Conservation (phyloP, 208 protist genomes). For the Leishmania amazonensis region DNA sequence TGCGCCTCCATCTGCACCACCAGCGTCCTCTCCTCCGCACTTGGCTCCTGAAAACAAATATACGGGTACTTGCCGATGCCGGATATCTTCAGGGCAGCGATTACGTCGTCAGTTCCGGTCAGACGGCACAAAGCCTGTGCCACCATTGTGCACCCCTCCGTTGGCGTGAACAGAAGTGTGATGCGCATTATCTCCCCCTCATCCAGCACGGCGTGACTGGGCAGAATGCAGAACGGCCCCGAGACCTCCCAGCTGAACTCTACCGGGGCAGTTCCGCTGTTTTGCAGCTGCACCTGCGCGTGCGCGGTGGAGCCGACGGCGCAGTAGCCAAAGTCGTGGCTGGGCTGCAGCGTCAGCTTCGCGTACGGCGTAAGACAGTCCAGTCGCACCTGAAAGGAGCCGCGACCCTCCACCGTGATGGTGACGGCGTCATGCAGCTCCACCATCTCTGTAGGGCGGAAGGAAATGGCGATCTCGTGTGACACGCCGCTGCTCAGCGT, state of each 20-base stretch:
- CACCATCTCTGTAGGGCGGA: conserved; percentile 69
- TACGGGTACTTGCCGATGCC: conserved; percentile 94
- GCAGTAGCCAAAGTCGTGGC: conserved; percentile 91
- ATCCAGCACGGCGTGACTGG: conserved; percentile 47
- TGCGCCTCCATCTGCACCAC: conserved; percentile 36
- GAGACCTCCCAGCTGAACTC: conserved; percentile 82
- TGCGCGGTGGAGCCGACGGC: conserved; percentile 59
- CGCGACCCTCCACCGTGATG: conserved; percentile 71
- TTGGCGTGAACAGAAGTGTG: conserved; percentile 61
- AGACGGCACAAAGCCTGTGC: conserved; percentile 81
- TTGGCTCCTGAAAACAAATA: conserved; percentile 41
- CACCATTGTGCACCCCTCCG: conserved; percentile 78
- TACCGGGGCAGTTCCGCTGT: conserved; percentile 77
- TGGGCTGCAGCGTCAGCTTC: conserved; percentile 48
- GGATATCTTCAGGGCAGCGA: conserved; percentile 68
- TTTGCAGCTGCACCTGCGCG: conserved; percentile 67
- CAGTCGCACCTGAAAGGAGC: conserved; percentile 79
- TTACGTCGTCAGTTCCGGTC: conserved; percentile 47
- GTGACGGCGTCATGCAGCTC: conserved; percentile 85
- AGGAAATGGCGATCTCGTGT: conserved; percentile 74
- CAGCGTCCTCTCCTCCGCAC: conserved; percentile 35
- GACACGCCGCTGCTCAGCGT: conserved; percentile 83
- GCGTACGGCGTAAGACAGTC: conserved; percentile 82
- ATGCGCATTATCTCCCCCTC: conserved; percentile 54
- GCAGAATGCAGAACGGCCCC: conserved; percentile 74